Conservation (phyloP, 2,329 filamentous ascomycete genomes). For the Samsoniella hepiali region DNA sequence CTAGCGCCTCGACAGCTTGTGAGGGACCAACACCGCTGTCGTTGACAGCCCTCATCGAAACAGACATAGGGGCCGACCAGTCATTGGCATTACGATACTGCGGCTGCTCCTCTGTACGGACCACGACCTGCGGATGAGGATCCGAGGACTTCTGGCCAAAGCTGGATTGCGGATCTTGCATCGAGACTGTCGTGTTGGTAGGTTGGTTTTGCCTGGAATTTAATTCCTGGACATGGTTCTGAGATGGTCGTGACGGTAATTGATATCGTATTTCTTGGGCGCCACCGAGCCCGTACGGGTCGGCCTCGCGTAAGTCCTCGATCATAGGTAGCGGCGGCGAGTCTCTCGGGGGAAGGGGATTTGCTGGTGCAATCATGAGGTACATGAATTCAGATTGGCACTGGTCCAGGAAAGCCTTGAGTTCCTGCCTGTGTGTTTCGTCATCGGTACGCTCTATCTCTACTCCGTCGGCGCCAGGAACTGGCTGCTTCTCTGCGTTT, state of each 20-base stretch:
- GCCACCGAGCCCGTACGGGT: constrained; percentile 47
- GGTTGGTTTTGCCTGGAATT: constrained; percentile 51
- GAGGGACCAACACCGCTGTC: constrained; percentile 33
- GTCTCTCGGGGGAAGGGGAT: constrained; percentile 62
- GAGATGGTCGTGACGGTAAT: constrained; percentile 40
- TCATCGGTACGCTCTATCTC: constrained; percentile 48
- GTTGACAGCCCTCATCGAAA: constrained; percentile 35
- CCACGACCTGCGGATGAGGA: constrained; percentile 47
- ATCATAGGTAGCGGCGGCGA: constrained; percentile 56
- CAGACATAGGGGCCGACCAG: constrained; percentile 33
- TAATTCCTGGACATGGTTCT: constrained; percentile 57
- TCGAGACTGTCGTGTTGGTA: constrained; percentile 58
- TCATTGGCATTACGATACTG: constrained; percentile 38
- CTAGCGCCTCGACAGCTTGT: constrained; percentile 39
- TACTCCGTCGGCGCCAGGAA: constrained; percentile 45
- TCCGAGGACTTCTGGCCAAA: constrained; percentile 36
- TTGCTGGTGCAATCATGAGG: constrained; percentile 64
- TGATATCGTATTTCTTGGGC: constrained; percentile 40
- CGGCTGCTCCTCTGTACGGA: constrained; percentile 50
- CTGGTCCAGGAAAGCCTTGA: constrained; percentile 61
- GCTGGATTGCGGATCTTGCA: constrained; percentile 38
- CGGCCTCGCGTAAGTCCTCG: constrained; percentile 57
- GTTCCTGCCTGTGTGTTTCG: constrained; percentile 48
- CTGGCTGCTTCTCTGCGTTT: constrained; percentile 40
- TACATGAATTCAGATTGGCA: constrained; percentile 66